Conservation (phyloP, 1,139 yeast genomes). For the Hemisphaericaspora lyxosophila region DNA sequence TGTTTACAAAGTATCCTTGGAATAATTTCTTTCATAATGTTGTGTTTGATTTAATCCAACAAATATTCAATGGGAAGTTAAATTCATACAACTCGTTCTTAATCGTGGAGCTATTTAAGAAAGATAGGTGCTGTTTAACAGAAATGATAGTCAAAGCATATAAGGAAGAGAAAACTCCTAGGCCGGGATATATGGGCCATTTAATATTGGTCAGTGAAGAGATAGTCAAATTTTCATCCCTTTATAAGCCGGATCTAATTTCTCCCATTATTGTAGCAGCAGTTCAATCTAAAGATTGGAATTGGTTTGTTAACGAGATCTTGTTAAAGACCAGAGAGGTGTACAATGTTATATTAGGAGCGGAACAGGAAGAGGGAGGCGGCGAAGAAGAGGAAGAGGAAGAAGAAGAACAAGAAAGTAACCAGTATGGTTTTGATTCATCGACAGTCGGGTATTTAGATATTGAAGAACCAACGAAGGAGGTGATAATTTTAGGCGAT, state of each 20-base stretch:
- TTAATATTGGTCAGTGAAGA: conserved; percentile 48
- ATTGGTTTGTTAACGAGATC: conserved; percentile 46
- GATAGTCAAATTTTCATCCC: conserved; percentile 48
- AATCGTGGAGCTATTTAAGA: conserved; percentile 42
- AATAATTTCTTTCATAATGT: conserved; percentile 52
- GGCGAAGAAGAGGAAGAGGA: conserved; percentile 8
- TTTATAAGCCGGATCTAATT: conserved; percentile 49
- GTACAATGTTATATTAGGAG: conserved; percentile 48
- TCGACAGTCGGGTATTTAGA: conserved; percentile 39
- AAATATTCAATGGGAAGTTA: conserved; percentile 48
- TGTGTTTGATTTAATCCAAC: conserved; percentile 49
- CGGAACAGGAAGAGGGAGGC: conserved; percentile 25
- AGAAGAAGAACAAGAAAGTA: conserved; percentile 11
- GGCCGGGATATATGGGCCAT: conserved; percentile 53
- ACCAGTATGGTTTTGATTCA: conserved; percentile 31
- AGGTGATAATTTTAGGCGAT: conserved; percentile 36
- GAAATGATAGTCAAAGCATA: conserved; percentile 35
- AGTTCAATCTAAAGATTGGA: conserved; percentile 41
- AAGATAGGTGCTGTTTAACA: conserved; percentile 33
- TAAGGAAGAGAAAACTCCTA: conserved; percentile 23
- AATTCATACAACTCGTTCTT: conserved; percentile 49
- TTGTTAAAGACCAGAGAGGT: conserved; percentile 46
- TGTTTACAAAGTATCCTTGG: conserved; percentile 46
- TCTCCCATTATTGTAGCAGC: conserved; percentile 44
- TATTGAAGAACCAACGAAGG: conserved; percentile 25